A percentile compares a stretch with the other conserved stretches of the same genome.
These are phyloP conservation scores for Penicillium sp. DNA, from an alignment of 2,329 filamentous ascomycete genomes.

Conservation along the genomic window DNA sequence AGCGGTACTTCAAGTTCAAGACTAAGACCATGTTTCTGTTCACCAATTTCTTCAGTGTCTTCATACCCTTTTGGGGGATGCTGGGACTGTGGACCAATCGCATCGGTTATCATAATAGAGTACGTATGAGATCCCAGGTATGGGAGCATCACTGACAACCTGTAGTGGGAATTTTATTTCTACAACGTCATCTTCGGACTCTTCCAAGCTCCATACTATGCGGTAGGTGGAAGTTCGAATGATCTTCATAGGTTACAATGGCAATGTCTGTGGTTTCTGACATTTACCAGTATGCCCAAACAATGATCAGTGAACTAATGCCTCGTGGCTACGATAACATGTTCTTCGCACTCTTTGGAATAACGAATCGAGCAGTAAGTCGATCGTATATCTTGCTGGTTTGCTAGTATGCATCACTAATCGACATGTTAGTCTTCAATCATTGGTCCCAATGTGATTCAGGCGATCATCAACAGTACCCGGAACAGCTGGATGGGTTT, in stretches of 20 bases:
- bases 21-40: slow-evolving; percentile 45
- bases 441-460: slow-evolving; percentile 44
- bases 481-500: slow-evolving; percentile 47
- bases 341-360: slow-evolving; percentile 46
- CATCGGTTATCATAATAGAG: slow-evolving; percentile 41
- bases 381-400: background rate
- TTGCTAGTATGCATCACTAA: background rate
- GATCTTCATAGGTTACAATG: background rate
- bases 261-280: background rate
- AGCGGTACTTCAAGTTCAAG: slow-evolving; percentile 40
- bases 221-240: slow-evolving; percentile 22
- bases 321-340: slow-evolving; percentile 45
- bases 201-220: slow-evolving; percentile 45
- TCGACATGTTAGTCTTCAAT: slow-evolving; percentile 38
- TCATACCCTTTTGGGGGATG: slow-evolving; percentile 45
- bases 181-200: slow-evolving; percentile 44
- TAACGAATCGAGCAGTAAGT: slow-evolving; percentile 44
- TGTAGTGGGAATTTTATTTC: slow-evolving; percentile 43
- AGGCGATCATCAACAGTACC: slow-evolving; percentile 43
- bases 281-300: slow-evolving; percentile 38
- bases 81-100: slow-evolving; percentile 39
- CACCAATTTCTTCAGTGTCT: slow-evolving; percentile 41
- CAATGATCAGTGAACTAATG: slow-evolving; percentile 46
- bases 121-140: slow-evolving; percentile 14
- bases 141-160: slow-evolving; percentile 3